Percentiles rank a stretch among this genome's conserved stretches.
Conservation (phyloP, 176 grass and related monocot genomes). For the Panicum miliaceum region DNA sequence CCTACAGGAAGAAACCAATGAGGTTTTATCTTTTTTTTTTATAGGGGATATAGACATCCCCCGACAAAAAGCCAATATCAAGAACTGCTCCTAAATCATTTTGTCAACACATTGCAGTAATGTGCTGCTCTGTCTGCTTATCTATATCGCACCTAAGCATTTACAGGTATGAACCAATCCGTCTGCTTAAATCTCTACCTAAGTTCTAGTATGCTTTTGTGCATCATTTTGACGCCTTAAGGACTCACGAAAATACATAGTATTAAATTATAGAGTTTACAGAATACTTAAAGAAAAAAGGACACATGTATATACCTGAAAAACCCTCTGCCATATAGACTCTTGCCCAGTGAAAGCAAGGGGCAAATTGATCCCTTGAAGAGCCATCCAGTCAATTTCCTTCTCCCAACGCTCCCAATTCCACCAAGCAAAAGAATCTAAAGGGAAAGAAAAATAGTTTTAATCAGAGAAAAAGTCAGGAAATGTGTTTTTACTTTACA, state of each 20-base stretch:
- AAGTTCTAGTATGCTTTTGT: background rate
- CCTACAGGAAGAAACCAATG: background rate
- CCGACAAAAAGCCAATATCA: background rate
- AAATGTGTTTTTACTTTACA: background rate
- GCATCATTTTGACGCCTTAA: background rate
- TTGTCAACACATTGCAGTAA: background rate
- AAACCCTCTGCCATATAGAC: constrained; percentile 76
- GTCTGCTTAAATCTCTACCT: constrained; percentile 1
- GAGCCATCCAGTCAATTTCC: constrained; percentile 92
- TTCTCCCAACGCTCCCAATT: constrained; percentile 81
- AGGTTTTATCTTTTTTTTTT: background rate
- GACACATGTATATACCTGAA: constrained; percentile 47
- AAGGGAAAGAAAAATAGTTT: constrained; percentile 29
- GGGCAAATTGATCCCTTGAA: constrained; percentile 83
- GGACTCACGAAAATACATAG: background rate
- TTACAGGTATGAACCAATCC: constrained; percentile 2
- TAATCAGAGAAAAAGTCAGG: background rate
- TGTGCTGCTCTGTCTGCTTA: background rate
- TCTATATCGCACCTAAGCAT: background rate
- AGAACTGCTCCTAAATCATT: constrained; percentile 21
- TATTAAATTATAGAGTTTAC: constrained; percentile 7
- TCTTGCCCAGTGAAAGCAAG: constrained; percentile 83
- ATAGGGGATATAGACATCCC: background rate
- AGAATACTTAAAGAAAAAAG: background rate
- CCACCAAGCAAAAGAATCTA: constrained; percentile 89